phyloP scores from a whole-genome alignment of 371 early-diverging fungal genomes.

The Mortierella sp. region DNA sequence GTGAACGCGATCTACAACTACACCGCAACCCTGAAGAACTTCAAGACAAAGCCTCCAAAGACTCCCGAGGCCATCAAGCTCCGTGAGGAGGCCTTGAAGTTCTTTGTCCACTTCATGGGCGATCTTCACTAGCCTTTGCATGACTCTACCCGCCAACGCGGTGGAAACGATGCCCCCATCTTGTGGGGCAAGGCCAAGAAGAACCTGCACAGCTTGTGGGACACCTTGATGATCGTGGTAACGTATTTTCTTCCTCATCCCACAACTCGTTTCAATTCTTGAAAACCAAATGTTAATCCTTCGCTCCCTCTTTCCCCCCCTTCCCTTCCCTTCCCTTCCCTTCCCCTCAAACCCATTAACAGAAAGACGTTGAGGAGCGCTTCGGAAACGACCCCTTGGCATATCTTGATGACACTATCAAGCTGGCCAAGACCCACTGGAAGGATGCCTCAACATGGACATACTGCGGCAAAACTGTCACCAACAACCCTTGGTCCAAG shows the following conservation, averaged over 20 bases:
- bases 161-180: conserved; percentile 52
- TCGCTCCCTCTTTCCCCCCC: not conserved
- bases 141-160: conserved; percentile 53
- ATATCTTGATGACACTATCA: conserved; percentile 41
- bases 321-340: not conserved
- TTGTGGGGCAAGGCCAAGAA: conserved; percentile 41
- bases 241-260: not conserved
- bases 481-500: conserved; percentile 33
- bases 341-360: not conserved
- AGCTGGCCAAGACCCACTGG: conserved; percentile 35
- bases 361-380: conserved; percentile 46
- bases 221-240: conserved; percentile 51
- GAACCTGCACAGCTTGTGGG: conserved; percentile 61
- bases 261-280: not conserved
- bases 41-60: conserved; percentile 22
- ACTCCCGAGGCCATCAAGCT: not conserved
- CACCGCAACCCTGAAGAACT: conserved; percentile 33
- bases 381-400: conserved; percentile 30
- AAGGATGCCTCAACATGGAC: conserved; percentile 37
- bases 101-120: conserved; percentile 66
- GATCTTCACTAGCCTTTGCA: conserved; percentile 72
- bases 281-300: not conserved
- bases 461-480: conserved; percentile 19
- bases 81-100: conserved; percentile 57
- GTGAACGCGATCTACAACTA: conserved; percentile 48